Conservation (phyloP, 2,329 filamentous ascomycete species). For the Rutstroemia sp. region DNA sequence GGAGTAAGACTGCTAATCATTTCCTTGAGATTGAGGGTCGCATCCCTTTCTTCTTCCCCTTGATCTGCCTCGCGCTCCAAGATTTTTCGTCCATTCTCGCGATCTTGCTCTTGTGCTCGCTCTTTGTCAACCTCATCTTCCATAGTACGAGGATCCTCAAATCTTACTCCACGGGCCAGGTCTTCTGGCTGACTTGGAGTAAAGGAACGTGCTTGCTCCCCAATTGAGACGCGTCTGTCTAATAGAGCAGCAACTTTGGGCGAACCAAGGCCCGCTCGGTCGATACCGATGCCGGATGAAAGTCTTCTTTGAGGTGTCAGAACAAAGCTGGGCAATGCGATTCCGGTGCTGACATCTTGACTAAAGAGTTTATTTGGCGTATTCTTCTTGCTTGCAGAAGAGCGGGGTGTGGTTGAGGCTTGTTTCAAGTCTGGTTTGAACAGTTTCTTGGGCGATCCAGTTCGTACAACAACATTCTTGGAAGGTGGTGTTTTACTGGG, state of each 20-base stretch:
- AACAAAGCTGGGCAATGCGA: slow-evolving; percentile 55
- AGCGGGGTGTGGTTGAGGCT: slow-evolving; percentile 23
- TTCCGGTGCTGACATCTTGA: slow-evolving; percentile 44
- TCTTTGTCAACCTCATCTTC: slow-evolving; percentile 58
- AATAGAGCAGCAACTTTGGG: slow-evolving; percentile 65
- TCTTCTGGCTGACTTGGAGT: slow-evolving; percentile 40
- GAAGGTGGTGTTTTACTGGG: slow-evolving; percentile 44
- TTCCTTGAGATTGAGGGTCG: slow-evolving; percentile 61
- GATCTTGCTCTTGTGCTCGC: slow-evolving; percentile 51
- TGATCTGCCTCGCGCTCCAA: slow-evolving; percentile 46
- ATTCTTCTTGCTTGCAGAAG: slow-evolving; percentile 31
- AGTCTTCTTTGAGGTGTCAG: slow-evolving; percentile 53
- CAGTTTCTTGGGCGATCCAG: slow-evolving; percentile 42
- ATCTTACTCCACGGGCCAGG: slow-evolving; percentile 44
- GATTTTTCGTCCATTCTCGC: slow-evolving; percentile 51
- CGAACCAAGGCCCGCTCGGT: slow-evolving; percentile 65
- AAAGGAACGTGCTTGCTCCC: slow-evolving; percentile 58
- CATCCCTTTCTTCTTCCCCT: slow-evolving; percentile 48
- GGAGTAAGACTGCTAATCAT: slow-evolving; percentile 74
- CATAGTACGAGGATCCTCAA: slow-evolving; percentile 57
- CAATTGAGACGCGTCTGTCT: slow-evolving; percentile 63
- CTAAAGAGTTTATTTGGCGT: slow-evolving; percentile 44
- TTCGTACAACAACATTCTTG: slow-evolving; percentile 38
- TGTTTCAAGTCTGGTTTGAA: slow-evolving; percentile 34
- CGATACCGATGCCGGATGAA: slow-evolving; percentile 62